phyloP scores from a whole-genome alignment of 495 filamentous ascomycete species.

The Neurospora sp. region DNA sequence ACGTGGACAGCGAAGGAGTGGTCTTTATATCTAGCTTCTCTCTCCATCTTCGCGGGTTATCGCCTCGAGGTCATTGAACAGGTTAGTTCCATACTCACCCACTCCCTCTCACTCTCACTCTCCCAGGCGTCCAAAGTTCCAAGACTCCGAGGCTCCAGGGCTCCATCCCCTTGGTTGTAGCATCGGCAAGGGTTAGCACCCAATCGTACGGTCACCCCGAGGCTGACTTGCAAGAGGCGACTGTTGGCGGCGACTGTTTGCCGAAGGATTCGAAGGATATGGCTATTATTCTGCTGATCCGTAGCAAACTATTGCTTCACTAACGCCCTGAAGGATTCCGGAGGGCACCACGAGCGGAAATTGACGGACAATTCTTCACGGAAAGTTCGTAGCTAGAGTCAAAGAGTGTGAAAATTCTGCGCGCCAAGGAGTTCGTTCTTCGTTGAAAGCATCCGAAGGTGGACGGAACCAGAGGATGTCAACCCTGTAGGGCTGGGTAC shows the following conservation, averaged over 20 bases:
- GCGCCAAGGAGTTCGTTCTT: neutral
- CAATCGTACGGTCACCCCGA: neutral
- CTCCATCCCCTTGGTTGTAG: neutral
- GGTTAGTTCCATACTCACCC: neutral
- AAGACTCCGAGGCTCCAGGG: neutral
- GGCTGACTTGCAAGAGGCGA: neutral
- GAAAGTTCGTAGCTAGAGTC: neutral
- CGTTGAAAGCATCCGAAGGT: neutral
- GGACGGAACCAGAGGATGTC: neutral
- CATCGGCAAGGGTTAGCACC: neutral
- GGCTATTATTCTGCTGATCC: neutral
- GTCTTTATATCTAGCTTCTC: neutral
- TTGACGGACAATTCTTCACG: neutral
- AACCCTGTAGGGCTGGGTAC: neutral
- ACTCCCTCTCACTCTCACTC: neutral
- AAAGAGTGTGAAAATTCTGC: neutral
- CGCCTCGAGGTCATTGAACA: neutral
- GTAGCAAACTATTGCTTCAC: neutral
- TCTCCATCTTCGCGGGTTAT: neutral
- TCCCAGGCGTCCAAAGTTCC: neutral
- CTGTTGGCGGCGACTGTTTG: neutral
- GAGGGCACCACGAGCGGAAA: neutral
- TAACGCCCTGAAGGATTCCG: neutral
- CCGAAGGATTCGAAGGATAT: neutral
- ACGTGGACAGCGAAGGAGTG: neutral